These are phyloP conservation scores for Salvia hispanica DNA, from an alignment of 257 asterid genomes.

Conservation along the genomic window DNA sequence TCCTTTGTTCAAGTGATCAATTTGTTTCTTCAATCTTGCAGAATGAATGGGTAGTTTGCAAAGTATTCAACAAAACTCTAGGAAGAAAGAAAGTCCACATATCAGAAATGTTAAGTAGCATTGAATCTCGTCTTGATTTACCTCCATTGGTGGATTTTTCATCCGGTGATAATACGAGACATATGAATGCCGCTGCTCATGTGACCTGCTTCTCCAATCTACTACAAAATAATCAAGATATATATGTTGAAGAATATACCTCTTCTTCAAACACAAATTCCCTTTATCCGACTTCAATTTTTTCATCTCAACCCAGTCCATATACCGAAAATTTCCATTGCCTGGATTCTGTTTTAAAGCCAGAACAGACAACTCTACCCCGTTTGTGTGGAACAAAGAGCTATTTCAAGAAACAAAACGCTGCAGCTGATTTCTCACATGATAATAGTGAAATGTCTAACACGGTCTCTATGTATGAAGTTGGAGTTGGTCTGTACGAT, in stretches of 20 bases:
- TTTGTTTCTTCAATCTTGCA: conserved; percentile 27
- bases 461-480: conserved; percentile 23
- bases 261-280: conserved; percentile 28
- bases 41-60: conserved; percentile 81
- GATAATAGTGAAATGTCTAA: not conserved
- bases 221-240: conserved; percentile 38
- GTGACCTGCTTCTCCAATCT: conserved; percentile 67
- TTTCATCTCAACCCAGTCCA: conserved; percentile 37
- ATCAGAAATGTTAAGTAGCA: conserved; percentile 36
- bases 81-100: conserved; percentile 68
- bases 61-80: conserved; percentile 60
- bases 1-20: not conserved
- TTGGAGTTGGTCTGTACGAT: conserved; percentile 25
- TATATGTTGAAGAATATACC: conserved; percentile 12
- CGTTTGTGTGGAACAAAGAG: conserved; percentile 44
- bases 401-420: conserved; percentile 18
- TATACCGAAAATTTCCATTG: conserved; percentile 25
- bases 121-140: conserved; percentile 28
- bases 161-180: conserved; percentile 29
- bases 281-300: conserved; percentile 28
- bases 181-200: conserved; percentile 27
- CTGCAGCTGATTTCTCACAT: conserved; percentile 9
- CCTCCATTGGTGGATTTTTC: conserved; percentile 58
- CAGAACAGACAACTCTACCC: conserved; percentile 45
- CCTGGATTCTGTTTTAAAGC: conserved; percentile 38